Conservation (phyloP, 164 flowering plant genomes). For the Chimonanthus salicifolius region DNA sequence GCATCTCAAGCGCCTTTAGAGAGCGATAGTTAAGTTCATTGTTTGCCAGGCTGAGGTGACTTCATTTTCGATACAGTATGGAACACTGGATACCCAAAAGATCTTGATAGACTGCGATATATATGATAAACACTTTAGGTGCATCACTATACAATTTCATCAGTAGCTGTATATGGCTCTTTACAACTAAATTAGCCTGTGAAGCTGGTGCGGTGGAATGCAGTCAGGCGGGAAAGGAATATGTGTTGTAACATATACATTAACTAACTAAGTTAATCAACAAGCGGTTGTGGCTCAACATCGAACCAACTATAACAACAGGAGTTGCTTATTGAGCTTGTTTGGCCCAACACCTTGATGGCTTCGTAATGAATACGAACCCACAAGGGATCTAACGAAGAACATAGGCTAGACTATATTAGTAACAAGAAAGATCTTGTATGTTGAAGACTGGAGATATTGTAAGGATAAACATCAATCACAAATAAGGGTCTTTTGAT, state of each 20-base stretch:
- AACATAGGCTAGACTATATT: too few relatives aligned
- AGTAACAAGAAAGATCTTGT: too few relatives aligned
- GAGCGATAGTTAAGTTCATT: too few relatives aligned
- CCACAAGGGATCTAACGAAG: too few relatives aligned
- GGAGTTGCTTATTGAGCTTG: too few relatives aligned
- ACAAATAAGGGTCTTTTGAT: too few relatives aligned
- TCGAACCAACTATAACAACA: background rate
- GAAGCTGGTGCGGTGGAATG: background rate
- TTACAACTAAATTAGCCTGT: background rate
- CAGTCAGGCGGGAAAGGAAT: background rate
- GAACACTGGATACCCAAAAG: background rate
- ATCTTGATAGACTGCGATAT: background rate
- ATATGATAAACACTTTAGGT: background rate
- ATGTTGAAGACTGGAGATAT: too few relatives aligned
- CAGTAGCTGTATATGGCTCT: background rate
- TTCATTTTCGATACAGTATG: background rate
- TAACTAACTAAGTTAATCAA: background rate
- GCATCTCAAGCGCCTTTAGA: too few relatives aligned
- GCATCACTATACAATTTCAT: background rate
- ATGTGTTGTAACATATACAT: background rate
- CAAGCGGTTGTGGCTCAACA: background rate
- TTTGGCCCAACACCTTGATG: too few relatives aligned
- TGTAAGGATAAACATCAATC: too few relatives aligned
- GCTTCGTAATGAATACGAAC: too few relatives aligned
- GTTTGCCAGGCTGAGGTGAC: too few relatives aligned